phyloP scores from a whole-genome alignment of 176 grass and related monocot genomes.

The Ensete ventricosum region DNA sequence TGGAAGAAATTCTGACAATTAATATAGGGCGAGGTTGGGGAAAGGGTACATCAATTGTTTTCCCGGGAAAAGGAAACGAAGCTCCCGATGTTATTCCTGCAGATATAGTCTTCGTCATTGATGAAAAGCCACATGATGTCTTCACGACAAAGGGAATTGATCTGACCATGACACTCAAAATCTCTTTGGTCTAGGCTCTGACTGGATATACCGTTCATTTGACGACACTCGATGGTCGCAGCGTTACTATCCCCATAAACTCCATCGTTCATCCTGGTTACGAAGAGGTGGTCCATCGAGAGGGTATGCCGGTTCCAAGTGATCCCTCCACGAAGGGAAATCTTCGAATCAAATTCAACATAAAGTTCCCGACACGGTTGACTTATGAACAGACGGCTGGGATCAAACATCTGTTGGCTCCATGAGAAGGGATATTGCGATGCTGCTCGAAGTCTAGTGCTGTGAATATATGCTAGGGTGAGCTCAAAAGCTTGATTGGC shows the following conservation, averaged over 20 bases:
- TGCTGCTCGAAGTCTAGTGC: not conserved
- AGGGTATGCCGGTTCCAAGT: slow-evolving; percentile 3
- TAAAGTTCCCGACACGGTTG: not conserved
- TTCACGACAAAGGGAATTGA: slow-evolving; percentile 5
- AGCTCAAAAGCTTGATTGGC: not conserved
- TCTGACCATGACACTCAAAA: not conserved
- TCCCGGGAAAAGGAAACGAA: slow-evolving; percentile 16
- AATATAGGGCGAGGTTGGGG: slow-evolving; percentile 4
- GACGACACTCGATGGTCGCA: slow-evolving; percentile 11
- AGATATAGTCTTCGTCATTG: slow-evolving; percentile 3
- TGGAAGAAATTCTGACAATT: slow-evolving; percentile 13
- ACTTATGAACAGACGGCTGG: not conserved
- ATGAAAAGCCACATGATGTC: slow-evolving; percentile 6
- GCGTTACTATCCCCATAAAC: not conserved
- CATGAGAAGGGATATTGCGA: not conserved
- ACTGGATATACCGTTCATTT: slow-evolving; percentile 9
- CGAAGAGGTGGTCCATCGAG: slow-evolving; percentile 5
- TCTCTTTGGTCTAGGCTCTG: slow-evolving; percentile 6
- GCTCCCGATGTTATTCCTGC: slow-evolving; percentile 2
- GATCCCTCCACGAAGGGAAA: slow-evolving; percentile 12
- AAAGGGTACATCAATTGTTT: slow-evolving; percentile 1
- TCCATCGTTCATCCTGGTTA: slow-evolving; percentile 4
- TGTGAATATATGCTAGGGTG: not conserved
- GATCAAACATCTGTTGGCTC: not conserved
- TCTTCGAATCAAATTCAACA: slow-evolving; percentile 9